A percentile compares a stretch with the other conserved stretches of the same genome.
Conservation (phyloP, 1,284 basidiomycete species). For the Sphaerobolus stellatus region DNA sequence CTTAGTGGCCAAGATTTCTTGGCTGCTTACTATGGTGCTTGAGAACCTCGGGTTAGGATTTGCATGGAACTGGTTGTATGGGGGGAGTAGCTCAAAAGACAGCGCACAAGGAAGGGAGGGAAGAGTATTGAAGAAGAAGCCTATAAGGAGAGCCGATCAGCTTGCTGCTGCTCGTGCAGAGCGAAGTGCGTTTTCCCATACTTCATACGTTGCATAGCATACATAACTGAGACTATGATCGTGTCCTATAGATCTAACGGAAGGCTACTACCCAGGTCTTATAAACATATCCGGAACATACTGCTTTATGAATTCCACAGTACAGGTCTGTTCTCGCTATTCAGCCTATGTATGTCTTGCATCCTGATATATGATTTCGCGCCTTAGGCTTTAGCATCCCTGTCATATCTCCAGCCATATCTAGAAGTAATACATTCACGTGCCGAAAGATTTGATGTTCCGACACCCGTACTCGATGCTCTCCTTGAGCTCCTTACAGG, state of each 20-base stretch:
- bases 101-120: constrained; percentile 31
- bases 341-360: background rate
- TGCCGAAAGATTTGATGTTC: constrained; percentile 73
- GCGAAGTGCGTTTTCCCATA: too few relatives aligned
- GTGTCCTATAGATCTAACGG: constrained; percentile 9
- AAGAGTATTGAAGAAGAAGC: constrained; percentile 50
- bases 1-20: background rate
- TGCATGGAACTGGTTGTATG: constrained; percentile 58
- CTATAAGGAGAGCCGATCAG: constrained; percentile 55
- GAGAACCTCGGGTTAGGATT: constrained; percentile 49
- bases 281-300: constrained; percentile 94
- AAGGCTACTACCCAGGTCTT: constrained; percentile 68
- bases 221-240: constrained; percentile 4
- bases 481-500: constrained; percentile 67
- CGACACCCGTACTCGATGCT: constrained; percentile 80
- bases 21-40: constrained; percentile 38
- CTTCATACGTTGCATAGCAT: constrained; percentile 9
- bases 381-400: constrained; percentile 75
- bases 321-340: constrained; percentile 60
- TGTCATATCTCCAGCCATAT: constrained; percentile 73
- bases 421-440: constrained; percentile 69
- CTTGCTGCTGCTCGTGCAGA: too few relatives aligned
- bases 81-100: constrained; percentile 28
- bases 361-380: constrained; percentile 13
- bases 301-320: constrained; percentile 92